Percentiles rank a stretch among this genome's conserved stretches.
phyloP scores from a whole-genome alignment of 257 asterid genomes.

The Jasminum sambac region DNA sequence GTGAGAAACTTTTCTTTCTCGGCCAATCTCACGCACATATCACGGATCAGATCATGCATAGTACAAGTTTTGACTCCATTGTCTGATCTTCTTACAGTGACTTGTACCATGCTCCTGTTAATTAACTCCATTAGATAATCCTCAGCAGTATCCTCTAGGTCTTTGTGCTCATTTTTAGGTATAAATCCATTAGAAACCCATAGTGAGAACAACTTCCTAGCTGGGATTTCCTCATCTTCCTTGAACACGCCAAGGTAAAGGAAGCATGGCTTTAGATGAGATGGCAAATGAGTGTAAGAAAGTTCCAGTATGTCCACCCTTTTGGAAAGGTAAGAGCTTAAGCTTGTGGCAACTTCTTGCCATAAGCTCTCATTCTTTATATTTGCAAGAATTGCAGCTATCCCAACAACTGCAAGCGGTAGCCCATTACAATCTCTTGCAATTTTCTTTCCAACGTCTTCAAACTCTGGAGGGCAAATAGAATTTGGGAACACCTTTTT shows the following conservation, averaged over 20 bases:
- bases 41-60: conserved; percentile 10
- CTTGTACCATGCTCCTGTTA: conserved; percentile 11
- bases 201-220: not conserved
- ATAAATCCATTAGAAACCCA: conserved; percentile 19
- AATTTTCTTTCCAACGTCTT: no score
- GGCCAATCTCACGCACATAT: not conserved
- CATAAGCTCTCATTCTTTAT: no score
- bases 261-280: conserved; percentile 22
- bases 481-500: conserved; percentile 10
- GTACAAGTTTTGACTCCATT: no score
- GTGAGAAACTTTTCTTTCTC: not conserved
- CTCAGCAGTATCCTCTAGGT: conserved; percentile 13
- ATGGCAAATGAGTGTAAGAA: no score
- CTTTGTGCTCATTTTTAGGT: not conserved
- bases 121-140: conserved; percentile 8
- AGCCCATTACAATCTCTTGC: conserved; percentile 25
- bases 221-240: not conserved
- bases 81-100: not conserved
- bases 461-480: no score
- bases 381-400: conserved; percentile 22
- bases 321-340: no score
- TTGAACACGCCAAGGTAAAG: no score
- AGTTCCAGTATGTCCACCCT: no score
- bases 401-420: conserved; percentile 22
- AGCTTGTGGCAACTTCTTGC: no score